Percentiles rank a stretch among this genome's conserved stretches.
Conservation (phyloP, 352 stramenopile species). For the Phytophthora podocarpi region DNA sequence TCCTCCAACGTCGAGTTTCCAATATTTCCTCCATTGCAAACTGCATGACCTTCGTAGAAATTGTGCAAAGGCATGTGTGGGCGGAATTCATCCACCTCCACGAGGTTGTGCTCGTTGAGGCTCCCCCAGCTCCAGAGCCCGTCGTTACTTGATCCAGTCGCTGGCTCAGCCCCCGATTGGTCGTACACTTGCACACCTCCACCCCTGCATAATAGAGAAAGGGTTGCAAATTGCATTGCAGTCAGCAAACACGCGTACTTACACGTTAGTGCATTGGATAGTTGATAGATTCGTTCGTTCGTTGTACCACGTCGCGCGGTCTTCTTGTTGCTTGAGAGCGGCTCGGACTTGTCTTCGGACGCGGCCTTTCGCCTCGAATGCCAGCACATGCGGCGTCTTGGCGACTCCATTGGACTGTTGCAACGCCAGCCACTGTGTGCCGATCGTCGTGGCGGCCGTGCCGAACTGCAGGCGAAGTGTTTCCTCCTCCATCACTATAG, state of each 20-base stretch:
- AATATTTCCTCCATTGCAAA: constrained; percentile 59
- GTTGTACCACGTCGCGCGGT: constrained; percentile 47
- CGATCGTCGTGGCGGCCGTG: constrained; percentile 66
- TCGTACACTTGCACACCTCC: constrained; percentile 73
- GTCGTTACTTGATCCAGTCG: constrained; percentile 9
- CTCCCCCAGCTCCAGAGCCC: constrained; percentile 68
- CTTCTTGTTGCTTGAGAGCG: constrained; percentile 33
- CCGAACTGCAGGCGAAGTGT: constrained; percentile 78
- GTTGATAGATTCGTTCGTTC: neutral
- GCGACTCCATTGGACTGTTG: constrained; percentile 46
- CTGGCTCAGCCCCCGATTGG: constrained; percentile 33
- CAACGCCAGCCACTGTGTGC: constrained; percentile 62
- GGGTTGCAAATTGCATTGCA: neutral
- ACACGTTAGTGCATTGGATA: too few relatives aligned
- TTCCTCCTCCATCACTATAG: constrained; percentile 40
- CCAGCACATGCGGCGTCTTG: constrained; percentile 54
- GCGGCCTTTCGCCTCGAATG: constrained; percentile 80
- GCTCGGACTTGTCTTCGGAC: constrained; percentile 11
- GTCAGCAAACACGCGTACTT: neutral
- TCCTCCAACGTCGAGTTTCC: constrained; percentile 58
- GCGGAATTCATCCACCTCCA: constrained; percentile 82
- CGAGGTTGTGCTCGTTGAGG: constrained; percentile 57
- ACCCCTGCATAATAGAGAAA: constrained; percentile 36
- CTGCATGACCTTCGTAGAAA: constrained; percentile 69
- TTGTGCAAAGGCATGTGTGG: constrained; percentile 81